Base-by-base conservation (phyloP, 2,329 filamentous ascomycete genomes). In the Leptographium wingfieldii region DNA sequence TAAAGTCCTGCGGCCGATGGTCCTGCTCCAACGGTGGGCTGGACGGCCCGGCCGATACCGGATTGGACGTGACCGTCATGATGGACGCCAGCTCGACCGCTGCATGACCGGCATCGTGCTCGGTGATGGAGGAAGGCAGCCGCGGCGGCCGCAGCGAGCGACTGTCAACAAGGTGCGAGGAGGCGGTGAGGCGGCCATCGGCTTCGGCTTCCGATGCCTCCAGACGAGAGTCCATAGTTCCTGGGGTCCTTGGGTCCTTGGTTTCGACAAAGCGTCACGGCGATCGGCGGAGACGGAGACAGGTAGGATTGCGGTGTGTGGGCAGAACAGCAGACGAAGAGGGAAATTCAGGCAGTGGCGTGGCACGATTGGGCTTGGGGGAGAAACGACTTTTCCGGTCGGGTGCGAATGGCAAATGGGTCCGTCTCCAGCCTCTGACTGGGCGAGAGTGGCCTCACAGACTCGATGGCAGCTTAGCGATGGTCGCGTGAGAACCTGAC, bases 21-120 rank as follows among this genome's bases (percentile, higher is more conserved):
- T 70, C 68, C 61, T 77, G 78, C 48, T 79, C 74, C 6, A 77
- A 72, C 29, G 77, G 76, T 46, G 78, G 79, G 63, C 77, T 81
- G 6, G 77, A 75, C 16, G 80, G 76, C 33, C 78, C 79, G 0
- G 79, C 78, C 4, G 79, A 79, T 19, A 80, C 79, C 4, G 80
- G 79, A 56, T 78, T 81, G n/a, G 80, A 80, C 4, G 76, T 68
- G 27, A 74, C 73, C 19, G 71, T 72, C 72, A 77, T 76, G 61
- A 76, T 76, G 35, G 74, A 74, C 43, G 73, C 71, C 54, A 77
- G 65, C 63, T 77, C 75, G 57, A 72, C 71, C 7, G 71, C 70
- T n/a, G 74, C 61, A 19, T 71, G 72, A 35, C 70, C 71, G 49
- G 73, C 73, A 40, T 74, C 71, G 48, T 55, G 56, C 16, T 71